A percentile compares a stretch with the other conserved stretches of the same genome.
These are phyloP conservation scores for Sarocladium brachiariae DNA, from an alignment of 2,329 filamentous ascomycete species.

Conservation along the genomic window DNA sequence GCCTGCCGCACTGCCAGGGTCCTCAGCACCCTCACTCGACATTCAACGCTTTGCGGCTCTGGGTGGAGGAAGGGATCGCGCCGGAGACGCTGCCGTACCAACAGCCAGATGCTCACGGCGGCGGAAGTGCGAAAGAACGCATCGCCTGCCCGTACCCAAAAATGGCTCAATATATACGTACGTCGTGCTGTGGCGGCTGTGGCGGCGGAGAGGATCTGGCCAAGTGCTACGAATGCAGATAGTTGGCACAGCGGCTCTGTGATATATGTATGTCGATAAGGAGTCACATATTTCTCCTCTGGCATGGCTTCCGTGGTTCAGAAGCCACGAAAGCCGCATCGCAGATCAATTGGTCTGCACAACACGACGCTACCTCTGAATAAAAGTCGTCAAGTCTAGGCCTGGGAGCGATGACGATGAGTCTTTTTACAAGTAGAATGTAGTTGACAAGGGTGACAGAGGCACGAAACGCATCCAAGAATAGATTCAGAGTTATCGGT, in stretches of 20 bases:
- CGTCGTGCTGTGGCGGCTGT: neutral
- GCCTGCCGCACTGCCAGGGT: slow-evolving; percentile 25
- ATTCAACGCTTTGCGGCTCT: slow-evolving; percentile 20
- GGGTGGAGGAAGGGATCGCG: slow-evolving; percentile 25
- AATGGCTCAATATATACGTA: slow-evolving; percentile 21
- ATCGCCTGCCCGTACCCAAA: slow-evolving; percentile 31
- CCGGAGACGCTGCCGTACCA: slow-evolving; percentile 16
- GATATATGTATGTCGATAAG: neutral
- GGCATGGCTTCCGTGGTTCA: no score
- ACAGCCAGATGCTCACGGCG: slow-evolving; percentile 5
- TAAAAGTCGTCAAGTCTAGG: no score
- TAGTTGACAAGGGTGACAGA: no score
- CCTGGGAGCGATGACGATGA: no score
- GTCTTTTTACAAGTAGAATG: no score
- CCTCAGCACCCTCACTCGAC: slow-evolving; percentile 18
- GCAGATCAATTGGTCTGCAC: no score
- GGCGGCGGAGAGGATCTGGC: no score
- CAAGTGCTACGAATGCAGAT: neutral
- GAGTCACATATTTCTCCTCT: neutral
- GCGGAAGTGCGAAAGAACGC: slow-evolving; percentile 22
- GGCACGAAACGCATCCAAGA: no score
- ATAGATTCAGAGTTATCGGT: no score
- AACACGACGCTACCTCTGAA: no score
- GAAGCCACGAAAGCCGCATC: no score
- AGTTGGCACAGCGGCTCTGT: no score